Percentiles rank a stretch among this genome's conserved stretches.
These are phyloP conservation scores for Trichoderma endophyticum DNA, from an alignment of 2,329 filamentous ascomycete genomes.

Conservation along the genomic window DNA sequence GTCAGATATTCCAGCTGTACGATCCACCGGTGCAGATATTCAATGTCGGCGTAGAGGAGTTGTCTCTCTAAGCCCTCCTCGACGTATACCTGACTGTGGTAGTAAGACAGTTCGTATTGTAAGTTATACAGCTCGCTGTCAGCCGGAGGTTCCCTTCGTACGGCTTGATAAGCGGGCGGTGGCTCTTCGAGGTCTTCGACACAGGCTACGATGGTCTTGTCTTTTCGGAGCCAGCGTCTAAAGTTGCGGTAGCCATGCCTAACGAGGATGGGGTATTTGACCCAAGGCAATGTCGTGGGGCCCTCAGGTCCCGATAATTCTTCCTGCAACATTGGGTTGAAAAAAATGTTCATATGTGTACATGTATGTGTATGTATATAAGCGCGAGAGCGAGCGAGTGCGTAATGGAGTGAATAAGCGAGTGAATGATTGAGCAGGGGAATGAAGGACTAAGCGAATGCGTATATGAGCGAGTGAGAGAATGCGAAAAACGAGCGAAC, in stretches of 20 bases:
- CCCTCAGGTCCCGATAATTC: neutral
- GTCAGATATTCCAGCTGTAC: constrained; percentile 15
- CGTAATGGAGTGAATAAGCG: neutral
- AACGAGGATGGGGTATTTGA: neutral
- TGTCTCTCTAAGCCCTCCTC: neutral
- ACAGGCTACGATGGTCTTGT: neutral
- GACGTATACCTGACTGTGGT: neutral
- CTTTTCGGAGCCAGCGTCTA: neutral
- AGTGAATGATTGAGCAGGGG: neutral
- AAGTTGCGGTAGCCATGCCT: neutral
- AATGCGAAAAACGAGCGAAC: neutral
- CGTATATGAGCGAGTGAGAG: neutral
- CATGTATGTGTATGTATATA: neutral
- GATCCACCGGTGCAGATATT: constrained; percentile 19
- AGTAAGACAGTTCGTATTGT: neutral
- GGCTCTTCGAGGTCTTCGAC: constrained; percentile 17
- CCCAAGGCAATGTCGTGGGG: neutral
- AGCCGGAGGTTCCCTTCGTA: neutral
- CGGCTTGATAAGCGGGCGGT: constrained; percentile 19
- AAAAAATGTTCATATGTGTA: neutral
- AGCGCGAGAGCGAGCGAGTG: neutral
- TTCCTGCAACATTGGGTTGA: neutral
- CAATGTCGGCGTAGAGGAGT: constrained; percentile 18
- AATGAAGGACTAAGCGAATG: neutral
- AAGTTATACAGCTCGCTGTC: constrained; percentile 1